Evolutionary conservation across 1,284 basidiomycete genomes (phyloP).

Genomic region (Caloboletus inedulis): DNA sequence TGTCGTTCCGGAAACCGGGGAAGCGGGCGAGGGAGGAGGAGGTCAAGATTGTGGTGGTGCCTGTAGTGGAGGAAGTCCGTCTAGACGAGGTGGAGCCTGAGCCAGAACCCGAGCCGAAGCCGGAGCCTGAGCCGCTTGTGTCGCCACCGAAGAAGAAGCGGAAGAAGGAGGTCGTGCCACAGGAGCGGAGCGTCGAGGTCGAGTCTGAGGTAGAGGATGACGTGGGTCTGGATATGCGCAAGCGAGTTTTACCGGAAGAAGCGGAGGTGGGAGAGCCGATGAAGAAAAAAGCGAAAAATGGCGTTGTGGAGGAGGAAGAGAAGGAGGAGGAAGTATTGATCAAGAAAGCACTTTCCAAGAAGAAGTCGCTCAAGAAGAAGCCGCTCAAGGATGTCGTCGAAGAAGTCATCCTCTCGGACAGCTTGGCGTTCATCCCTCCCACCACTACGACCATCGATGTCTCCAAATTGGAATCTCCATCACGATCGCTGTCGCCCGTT

Average conservation of each 20-base stretch:
- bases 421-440: constrained; percentile 49
- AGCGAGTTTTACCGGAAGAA: constrained; percentile 35
- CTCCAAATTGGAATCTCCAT: constrained; percentile 41
- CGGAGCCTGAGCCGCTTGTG: constrained; percentile 30
- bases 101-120: constrained; percentile 39
- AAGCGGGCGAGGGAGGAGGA: constrained; percentile 42
- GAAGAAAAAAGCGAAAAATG: constrained; percentile 36
- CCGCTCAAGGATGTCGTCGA: constrained; percentile 39
- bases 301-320: constrained; percentile 24
- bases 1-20: constrained; percentile 67
- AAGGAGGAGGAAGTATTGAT: constrained; percentile 23
- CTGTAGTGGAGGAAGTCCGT: constrained; percentile 34
- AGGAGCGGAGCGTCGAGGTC: constrained; percentile 38
- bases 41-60: constrained; percentile 23
- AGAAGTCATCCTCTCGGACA: constrained; percentile 51
- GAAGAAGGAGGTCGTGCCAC: constrained; percentile 37
- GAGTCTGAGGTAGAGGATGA: constrained; percentile 47
- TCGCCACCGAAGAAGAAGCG: constrained; percentile 46
- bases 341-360: constrained; percentile 41
- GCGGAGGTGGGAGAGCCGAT: constrained; percentile 41
- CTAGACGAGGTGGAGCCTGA: constrained; percentile 44
- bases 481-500: constrained; percentile 45
- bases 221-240: constrained; percentile 28
- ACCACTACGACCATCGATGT: constrained; percentile 49
- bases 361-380: constrained; percentile 34